Evolutionary conservation across 139 green algal species (phyloP).

Genomic region (Chlamydomonas eustigma): DNA sequence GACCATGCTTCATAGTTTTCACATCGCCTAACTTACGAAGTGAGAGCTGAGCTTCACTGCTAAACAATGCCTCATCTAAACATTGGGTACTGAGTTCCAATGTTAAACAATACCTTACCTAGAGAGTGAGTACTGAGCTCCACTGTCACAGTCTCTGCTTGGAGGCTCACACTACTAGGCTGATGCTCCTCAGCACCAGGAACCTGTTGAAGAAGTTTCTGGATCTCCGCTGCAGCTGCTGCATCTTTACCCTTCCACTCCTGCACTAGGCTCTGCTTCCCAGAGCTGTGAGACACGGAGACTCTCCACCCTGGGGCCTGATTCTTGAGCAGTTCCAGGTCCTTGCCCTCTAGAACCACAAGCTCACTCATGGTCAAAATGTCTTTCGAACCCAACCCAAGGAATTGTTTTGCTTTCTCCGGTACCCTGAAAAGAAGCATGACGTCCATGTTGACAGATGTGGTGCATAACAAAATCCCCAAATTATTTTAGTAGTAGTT

Average conservation of each 20-base stretch:
- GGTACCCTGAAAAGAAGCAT: no score
- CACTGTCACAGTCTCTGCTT: slow-evolving; percentile 52
- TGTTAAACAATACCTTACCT: no score
- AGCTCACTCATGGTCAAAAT: slow-evolving; percentile 18
- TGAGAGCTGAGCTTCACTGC: no score
- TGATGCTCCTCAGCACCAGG: not conserved
- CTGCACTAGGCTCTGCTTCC: slow-evolving; percentile 46
- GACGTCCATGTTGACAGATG: no score
- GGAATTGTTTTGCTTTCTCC: not conserved
- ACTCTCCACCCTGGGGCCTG: slow-evolving; percentile 56
- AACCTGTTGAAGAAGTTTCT: slow-evolving; percentile 28
- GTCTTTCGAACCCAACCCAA: not conserved
- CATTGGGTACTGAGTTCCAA: no score
- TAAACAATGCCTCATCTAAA: no score
- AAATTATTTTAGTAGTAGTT: no score
- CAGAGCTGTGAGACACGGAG: not conserved
- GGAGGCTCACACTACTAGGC: slow-evolving; percentile 34
- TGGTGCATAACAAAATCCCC: no score
- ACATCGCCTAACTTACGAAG: no score
- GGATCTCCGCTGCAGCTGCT: slow-evolving; percentile 20
- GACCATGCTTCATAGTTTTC: no score
- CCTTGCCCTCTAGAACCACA: slow-evolving; percentile 19
- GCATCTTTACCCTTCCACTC: slow-evolving; percentile 62
- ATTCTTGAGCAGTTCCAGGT: slow-evolving; percentile 20
- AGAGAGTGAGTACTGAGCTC: slow-evolving; percentile 57